Evolutionary conservation across 495 filamentous ascomycete genomes (phyloP).

Genomic region (Xeromyces bisporus): DNA sequence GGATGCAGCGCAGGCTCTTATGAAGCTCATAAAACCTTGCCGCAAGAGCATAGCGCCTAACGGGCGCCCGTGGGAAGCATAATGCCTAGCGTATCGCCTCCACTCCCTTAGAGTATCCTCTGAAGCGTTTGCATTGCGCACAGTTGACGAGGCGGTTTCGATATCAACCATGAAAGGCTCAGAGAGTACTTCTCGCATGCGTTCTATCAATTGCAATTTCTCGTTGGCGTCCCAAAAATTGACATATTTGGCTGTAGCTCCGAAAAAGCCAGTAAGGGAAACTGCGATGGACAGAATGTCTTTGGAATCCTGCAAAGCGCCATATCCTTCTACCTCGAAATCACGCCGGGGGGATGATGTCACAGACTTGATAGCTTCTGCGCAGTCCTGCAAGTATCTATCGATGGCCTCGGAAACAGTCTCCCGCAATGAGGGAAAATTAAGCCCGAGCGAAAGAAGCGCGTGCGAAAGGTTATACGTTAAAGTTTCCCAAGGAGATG

Average conservation of each 20-base stretch:
- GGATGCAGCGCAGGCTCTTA: conserved; percentile 63
- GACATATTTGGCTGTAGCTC: conserved; percentile 56
- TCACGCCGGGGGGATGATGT: conserved; percentile 17
- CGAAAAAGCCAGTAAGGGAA: conserved; percentile 75
- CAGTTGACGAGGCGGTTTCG: conserved; percentile 72
- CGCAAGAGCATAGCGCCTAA: conserved; percentile 86
- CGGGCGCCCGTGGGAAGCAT: conserved; percentile 60
- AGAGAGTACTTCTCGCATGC: conserved; percentile 53
- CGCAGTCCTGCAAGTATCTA: conserved; percentile 50
- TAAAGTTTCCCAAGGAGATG: conserved; percentile 79
- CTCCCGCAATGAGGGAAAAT: conserved; percentile 47
- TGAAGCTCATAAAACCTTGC: conserved; percentile 66
- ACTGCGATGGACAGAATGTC: conserved; percentile 54
- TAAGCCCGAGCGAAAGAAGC: conserved; percentile 57
- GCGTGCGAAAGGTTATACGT: conserved; percentile 62
- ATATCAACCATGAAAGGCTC: conserved; percentile 68
- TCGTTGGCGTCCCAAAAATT: conserved; percentile 63
- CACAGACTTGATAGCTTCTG: conserved; percentile 30
- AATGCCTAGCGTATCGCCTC: conserved; percentile 68
- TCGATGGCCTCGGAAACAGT: conserved; percentile 41
- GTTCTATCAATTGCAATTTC: conserved; percentile 49
- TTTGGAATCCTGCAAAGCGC: conserved; percentile 43
- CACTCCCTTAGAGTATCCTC: conserved; percentile 48
- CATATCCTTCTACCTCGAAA: conserved; percentile 31
- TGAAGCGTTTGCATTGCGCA: conserved; percentile 41